Conservation (phyloP, 2,329 filamentous ascomycete species). For the Tolypocladium capitatum region DNA sequence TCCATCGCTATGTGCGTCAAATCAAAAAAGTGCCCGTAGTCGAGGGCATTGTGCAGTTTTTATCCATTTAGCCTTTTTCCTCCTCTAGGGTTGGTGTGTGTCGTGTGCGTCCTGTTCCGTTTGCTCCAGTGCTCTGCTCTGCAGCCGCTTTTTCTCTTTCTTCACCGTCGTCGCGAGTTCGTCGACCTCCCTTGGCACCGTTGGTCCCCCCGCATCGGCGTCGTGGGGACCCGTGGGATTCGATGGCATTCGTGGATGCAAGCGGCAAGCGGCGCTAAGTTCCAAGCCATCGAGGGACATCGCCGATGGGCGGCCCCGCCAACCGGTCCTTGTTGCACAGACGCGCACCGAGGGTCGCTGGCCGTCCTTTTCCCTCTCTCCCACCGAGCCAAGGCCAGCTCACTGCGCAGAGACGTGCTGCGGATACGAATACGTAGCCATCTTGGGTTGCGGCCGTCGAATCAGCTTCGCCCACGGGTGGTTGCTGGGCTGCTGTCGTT, state of each 20-base stretch:
- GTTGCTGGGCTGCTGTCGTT: slow-evolving; percentile 24
- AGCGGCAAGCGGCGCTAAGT: neutral
- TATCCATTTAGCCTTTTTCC: neutral
- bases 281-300: neutral
- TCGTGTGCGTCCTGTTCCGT: neutral
- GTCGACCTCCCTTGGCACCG: neutral
- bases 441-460: slow-evolving; percentile 17
- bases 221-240: too few relatives aligned
- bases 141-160: neutral
- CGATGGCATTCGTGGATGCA: neutral
- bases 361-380: neutral
- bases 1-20: neutral
- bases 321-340: neutral
- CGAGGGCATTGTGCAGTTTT: neutral
- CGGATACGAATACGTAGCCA: slow-evolving; percentile 11
- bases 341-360: neutral
- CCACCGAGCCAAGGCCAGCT: neutral
- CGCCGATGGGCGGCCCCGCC: neutral
- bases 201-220: neutral
- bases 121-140: neutral
- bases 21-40: neutral
- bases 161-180: neutral
- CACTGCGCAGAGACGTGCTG: slow-evolving; percentile 16
- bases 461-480: slow-evolving; percentile 25
- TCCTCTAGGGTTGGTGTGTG: neutral